These are phyloP conservation scores for Lactarius sanguifluus DNA, from an alignment of 768 basidiomycete genomes.

Conservation along the genomic window DNA sequence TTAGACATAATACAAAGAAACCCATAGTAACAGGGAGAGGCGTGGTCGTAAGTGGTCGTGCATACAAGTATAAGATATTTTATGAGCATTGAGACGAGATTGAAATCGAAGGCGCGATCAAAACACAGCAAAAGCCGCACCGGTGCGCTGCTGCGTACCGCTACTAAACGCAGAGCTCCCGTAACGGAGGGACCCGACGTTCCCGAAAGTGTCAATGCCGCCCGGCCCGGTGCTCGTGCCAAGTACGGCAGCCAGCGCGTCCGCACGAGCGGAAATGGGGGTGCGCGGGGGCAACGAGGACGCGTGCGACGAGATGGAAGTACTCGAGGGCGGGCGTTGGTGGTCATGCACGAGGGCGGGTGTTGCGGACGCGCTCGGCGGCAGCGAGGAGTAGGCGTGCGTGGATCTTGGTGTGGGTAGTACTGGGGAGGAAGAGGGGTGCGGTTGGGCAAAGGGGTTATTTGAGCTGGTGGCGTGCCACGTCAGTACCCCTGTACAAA, in stretches of 20 bases:
- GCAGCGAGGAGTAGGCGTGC: slow-evolving; percentile 14
- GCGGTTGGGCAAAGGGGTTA: slow-evolving; percentile 74
- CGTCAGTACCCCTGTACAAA: slow-evolving; percentile 1
- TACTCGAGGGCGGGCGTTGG: slow-evolving; percentile 18
- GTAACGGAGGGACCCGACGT: slow-evolving; percentile 26
- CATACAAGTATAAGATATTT: slow-evolving; percentile 1
- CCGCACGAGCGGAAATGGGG: slow-evolving; percentile 23
- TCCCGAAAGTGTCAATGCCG: slow-evolving; percentile 29
- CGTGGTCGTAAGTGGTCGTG: slow-evolving; percentile 1
- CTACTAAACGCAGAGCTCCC: slow-evolving; percentile 20
- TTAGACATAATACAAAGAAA: background rate
- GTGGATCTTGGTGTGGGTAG: slow-evolving; percentile 43
- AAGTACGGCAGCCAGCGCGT: slow-evolving; percentile 16
- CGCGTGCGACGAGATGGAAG: slow-evolving; percentile 23
- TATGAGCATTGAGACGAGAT: background rate
- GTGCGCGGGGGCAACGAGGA: slow-evolving; percentile 28
- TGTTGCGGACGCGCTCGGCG: slow-evolving; percentile 20
- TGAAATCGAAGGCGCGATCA: background rate
- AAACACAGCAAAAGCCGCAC: background rate
- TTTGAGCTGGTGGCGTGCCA: slow-evolving; percentile 55
- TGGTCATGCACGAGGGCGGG: slow-evolving; percentile 26
- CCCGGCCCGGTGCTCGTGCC: slow-evolving; percentile 16
- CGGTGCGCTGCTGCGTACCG: slow-evolving; percentile 19
- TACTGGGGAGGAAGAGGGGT: slow-evolving; percentile 39
- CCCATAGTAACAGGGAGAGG: background rate